A percentile compares a stretch with the other conserved stretches of the same genome.
Evolutionary conservation across 2,329 filamentous ascomycete genomes (phyloP).

Genomic region (Annulohypoxylon truncatum): DNA sequence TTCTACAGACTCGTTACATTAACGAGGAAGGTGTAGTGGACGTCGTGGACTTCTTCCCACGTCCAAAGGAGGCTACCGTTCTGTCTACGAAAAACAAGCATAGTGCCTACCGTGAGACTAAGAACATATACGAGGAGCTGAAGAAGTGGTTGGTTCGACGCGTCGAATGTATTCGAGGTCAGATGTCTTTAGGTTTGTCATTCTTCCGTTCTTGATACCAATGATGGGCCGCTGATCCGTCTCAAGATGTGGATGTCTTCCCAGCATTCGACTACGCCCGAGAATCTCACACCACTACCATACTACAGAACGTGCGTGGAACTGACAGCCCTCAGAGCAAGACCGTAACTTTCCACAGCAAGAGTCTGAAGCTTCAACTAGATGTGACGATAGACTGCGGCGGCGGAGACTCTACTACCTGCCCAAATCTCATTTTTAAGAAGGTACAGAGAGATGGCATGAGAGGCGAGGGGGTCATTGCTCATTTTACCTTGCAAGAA

Average conservation of each 20-base stretch:
- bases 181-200: conserved; percentile 66
- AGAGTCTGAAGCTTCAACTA: conserved; percentile 70
- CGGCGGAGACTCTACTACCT: conserved; percentile 59
- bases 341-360: conserved; percentile 71
- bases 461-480: conserved; percentile 72
- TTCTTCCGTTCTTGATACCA: not conserved
- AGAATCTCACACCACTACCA: conserved; percentile 69
- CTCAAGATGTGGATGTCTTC: conserved; percentile 73
- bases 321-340: conserved; percentile 62
- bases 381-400: conserved; percentile 74
- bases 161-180: conserved; percentile 77
- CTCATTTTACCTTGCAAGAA: conserved; percentile 69
- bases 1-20: conserved; percentile 81
- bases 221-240: conserved; percentile 7
- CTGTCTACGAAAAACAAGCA: conserved; percentile 60
- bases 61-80: conserved; percentile 70
- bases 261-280: conserved; percentile 78
- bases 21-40: conserved; percentile 80
- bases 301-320: conserved; percentile 59
- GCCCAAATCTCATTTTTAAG: conserved; percentile 66
- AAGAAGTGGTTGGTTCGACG: conserved; percentile 78
- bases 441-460: conserved; percentile 64
- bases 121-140: conserved; percentile 68
- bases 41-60: conserved; percentile 79
- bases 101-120: conserved; percentile 65